Evolutionary conservation across 306 rosid genomes (phyloP).

Genomic region (Astragalus glycyphyllos): DNA sequence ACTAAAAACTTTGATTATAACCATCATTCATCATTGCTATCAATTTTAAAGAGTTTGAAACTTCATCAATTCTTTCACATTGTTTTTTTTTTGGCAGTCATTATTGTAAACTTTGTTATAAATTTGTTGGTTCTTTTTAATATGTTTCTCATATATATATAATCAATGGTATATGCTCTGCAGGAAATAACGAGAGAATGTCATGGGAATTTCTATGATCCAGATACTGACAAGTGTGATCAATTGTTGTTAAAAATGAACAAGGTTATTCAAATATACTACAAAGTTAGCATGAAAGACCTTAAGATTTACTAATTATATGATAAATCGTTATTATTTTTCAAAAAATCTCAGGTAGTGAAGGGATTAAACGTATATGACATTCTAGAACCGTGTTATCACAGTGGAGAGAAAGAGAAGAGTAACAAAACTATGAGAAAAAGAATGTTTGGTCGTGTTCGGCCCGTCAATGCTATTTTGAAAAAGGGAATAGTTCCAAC

Average conservation of each 20-base stretch:
- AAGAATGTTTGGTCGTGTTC: too few species aligned
- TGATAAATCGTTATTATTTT: conserved; percentile 26
- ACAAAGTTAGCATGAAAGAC: background rate
- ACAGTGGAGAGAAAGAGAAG: too few species aligned
- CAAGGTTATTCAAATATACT: background rate
- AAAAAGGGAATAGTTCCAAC: too few species aligned
- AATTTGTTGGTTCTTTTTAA: background rate
- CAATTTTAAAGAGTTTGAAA: conserved; percentile 4
- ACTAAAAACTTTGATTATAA: background rate
- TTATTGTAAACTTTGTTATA: too few species aligned
- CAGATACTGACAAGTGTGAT: background rate
- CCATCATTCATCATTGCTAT: background rate
- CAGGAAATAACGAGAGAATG: conserved; percentile 56
- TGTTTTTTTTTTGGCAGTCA: background rate
- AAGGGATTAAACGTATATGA: too few species aligned
- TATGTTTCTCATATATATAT: too few species aligned
- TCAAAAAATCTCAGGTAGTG: background rate
- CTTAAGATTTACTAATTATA: conserved; percentile 50
- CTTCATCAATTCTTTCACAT: background rate
- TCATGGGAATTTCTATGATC: conserved; percentile 52
- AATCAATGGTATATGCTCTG: conserved; percentile 22
- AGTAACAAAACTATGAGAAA: too few species aligned
- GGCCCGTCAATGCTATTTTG: too few species aligned
- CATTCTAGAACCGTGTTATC: too few species aligned
- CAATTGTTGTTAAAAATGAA: background rate